Evolutionary conservation across 306 rosid genomes (phyloP), one percentile per base, ranked within the genome.

Genomic region (Crotalaria pallida): DNA sequence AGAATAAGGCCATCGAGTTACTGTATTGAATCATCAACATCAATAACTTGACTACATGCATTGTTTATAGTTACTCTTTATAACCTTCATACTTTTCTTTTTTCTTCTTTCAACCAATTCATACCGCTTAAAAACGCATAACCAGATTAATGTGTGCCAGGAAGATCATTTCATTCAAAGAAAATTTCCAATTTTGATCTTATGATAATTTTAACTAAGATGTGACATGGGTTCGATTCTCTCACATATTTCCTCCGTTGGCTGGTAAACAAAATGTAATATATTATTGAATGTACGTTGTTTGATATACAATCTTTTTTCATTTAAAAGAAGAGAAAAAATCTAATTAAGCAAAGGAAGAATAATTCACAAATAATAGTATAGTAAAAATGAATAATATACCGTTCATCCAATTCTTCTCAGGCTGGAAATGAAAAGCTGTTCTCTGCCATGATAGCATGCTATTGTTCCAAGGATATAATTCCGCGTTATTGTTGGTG

Each of bases 391-490:
- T 0, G 6, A 68, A 12, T 11, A n/a, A n/a, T n/a, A n/a, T 82
- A 90, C 98, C 98, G 53, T 92, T 92, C 98, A 89, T 90, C 98
- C 98, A 89, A 78, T 92, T 92, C 77, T 80, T 83, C 69, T 89
- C 85, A 0, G 98, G 98, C 72, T 92, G 98, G 69, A 92, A 92
- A 79, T 92, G 98, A 69, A 48, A 92, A 26, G 96, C 85, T 0
- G 91, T 92, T 77, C 98, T 86, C 82, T 92, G 98, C 98, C 98
- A 92, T 0, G 96, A 88, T 31, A 92, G 40, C 89, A 92, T 83
- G 38, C 70, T 85, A 21, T 89, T 79, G 73, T 82, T 86, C 98
- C 98, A 92, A 0, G 92, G 89, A 77, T 65, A 89, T 1, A 38
- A 77, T 68, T 38, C 56, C 1, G 22, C 27, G 34, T 31, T 67